These are phyloP conservation scores for Verticillium nonalfalfae DNA, from an alignment of 2,329 filamentous ascomycete genomes.

Conservation along the genomic window DNA sequence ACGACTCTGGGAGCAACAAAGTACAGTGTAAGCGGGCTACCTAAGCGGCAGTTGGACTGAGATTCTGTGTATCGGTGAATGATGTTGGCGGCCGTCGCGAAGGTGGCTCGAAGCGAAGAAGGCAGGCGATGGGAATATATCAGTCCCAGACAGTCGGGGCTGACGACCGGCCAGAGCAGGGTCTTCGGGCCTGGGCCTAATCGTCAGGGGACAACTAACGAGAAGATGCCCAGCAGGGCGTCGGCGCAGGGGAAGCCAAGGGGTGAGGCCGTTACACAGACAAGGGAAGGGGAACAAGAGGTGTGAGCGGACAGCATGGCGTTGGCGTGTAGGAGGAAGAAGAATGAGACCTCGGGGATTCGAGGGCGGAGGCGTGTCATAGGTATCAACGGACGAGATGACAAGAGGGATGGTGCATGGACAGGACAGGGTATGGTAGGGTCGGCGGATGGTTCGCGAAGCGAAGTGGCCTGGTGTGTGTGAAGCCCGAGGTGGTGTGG, in stretches of 20 bases:
- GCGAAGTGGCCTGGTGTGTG: background rate
- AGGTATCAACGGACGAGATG: slow-evolving; percentile 1
- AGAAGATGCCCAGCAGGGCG: background rate
- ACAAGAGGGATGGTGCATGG: background rate
- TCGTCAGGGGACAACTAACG: background rate
- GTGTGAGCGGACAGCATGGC: background rate
- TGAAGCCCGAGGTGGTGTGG: background rate
- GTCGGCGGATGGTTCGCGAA: background rate
- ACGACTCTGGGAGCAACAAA: background rate
- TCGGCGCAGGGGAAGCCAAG: background rate
- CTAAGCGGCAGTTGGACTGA: background rate
- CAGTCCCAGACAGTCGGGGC: background rate
- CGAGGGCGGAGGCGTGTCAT: background rate
- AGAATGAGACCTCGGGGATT: background rate
- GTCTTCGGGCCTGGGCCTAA: background rate
- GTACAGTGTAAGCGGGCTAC: background rate
- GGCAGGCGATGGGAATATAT: background rate
- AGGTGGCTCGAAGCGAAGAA: background rate
- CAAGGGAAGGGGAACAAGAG: background rate
- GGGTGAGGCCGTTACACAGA: background rate
- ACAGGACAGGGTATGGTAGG: background rate
- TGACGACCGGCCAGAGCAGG: background rate
- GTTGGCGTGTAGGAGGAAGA: background rate
- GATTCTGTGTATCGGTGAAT: background rate
- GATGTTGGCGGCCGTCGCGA: background rate